Percentiles rank a stretch among this genome's conserved stretches.
Conservation (phyloP, 331 rosid species). For the Arachis monticola region DNA sequence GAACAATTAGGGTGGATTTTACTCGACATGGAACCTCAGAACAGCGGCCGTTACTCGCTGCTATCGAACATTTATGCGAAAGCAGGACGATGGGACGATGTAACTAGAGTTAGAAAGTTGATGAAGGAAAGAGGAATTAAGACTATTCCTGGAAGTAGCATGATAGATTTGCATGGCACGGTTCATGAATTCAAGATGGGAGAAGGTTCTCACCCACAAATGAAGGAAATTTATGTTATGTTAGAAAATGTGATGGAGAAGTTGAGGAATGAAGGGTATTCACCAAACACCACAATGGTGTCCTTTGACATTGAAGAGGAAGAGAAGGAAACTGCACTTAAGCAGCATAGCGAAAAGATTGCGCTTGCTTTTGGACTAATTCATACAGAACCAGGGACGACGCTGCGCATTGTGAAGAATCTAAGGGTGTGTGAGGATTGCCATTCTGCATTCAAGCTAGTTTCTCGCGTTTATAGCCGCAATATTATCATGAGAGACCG, state of each 20-base stretch:
- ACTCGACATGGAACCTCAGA: conserved; percentile 56
- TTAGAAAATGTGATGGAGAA: conserved; percentile 48
- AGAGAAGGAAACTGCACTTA: conserved; percentile 62
- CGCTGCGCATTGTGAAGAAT: conserved; percentile 59
- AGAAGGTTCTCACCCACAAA: conserved; percentile 56
- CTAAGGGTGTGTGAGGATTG: conserved; percentile 73
- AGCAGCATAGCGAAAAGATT: conserved; percentile 61
- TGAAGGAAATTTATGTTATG: conserved; percentile 50
- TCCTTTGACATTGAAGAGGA: conserved; percentile 60
- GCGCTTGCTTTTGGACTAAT: conserved; percentile 68
- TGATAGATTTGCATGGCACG: conserved; percentile 52
- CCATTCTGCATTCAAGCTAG: conserved; percentile 61
- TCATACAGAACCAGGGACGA: conserved; percentile 54
- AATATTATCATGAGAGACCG: conserved; percentile 65
- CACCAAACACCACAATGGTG: conserved; percentile 54
- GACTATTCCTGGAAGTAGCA: conserved; percentile 59
- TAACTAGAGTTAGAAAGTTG: conserved; percentile 46
- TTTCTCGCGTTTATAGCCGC: conserved; percentile 49
- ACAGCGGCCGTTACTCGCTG: conserved; percentile 59
- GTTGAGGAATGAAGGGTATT: conserved; percentile 52
- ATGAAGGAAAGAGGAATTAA: conserved; percentile 65
- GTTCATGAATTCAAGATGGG: conserved; percentile 67
- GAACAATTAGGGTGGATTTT: conserved; percentile 57
- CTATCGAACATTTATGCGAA: conserved; percentile 63
- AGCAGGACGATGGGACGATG: conserved; percentile 62